Conservation (phyloP, 2,329 filamentous ascomycete genomes). For the Mycocentrospora acerina region DNA sequence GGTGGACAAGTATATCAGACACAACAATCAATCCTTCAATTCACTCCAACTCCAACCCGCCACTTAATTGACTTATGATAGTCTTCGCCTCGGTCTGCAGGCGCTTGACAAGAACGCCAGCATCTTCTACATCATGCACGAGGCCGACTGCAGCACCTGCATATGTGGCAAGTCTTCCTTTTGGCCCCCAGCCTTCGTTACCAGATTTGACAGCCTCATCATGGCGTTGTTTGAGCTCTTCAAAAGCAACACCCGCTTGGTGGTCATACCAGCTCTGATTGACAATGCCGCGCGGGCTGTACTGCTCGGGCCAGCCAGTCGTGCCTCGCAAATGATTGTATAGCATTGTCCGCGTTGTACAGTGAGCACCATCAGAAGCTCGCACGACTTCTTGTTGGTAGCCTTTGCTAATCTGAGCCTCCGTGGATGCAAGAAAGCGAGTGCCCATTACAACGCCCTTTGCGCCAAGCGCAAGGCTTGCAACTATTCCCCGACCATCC, state of each 20-base stretch:
- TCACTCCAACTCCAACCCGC: too few relatives aligned
- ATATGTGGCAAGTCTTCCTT: slow-evolving; percentile 60
- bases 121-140: slow-evolving; percentile 51
- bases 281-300: slow-evolving; percentile 56
- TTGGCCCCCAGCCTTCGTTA: slow-evolving; percentile 52
- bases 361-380: slow-evolving; percentile 50
- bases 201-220: slow-evolving; percentile 51
- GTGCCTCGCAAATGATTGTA: slow-evolving; percentile 58
- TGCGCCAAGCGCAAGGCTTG: slow-evolving; percentile 55
- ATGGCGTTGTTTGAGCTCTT: slow-evolving; percentile 47
- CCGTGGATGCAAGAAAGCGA: slow-evolving; percentile 57
- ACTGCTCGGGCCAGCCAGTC: slow-evolving; percentile 57
- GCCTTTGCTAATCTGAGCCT: slow-evolving; percentile 47
- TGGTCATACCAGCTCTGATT: slow-evolving; percentile 54
- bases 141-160: slow-evolving; percentile 63
- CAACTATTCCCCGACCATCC: slow-evolving; percentile 58
- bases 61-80: too few relatives aligned
- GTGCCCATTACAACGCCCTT: slow-evolving; percentile 62
- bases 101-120: slow-evolving; percentile 50
- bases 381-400: slow-evolving; percentile 49
- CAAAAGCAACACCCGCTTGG: slow-evolving; percentile 39
- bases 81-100: too few relatives aligned
- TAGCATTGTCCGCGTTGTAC: slow-evolving; percentile 48
- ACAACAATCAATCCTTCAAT: too few relatives aligned
- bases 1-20: too few relatives aligned